These are phyloP conservation scores for Basipetospora chlamydospora DNA, from an alignment of 2,329 filamentous ascomycete genomes.

Conservation along the genomic window DNA sequence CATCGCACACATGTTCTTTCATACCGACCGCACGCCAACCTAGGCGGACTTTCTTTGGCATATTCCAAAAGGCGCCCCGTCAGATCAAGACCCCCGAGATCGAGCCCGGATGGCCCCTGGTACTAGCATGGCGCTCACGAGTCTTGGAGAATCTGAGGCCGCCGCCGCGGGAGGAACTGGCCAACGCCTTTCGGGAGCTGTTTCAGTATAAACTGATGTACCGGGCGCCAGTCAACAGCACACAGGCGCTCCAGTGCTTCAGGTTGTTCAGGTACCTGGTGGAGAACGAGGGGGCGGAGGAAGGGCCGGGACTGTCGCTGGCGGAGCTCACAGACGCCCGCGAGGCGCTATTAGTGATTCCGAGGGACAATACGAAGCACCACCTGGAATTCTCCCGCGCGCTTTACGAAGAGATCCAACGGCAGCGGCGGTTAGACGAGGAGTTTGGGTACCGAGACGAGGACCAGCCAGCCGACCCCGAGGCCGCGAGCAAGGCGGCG, in stretches of 20 bases:
- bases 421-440: constrained; percentile 8
- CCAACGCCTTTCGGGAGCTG: constrained; percentile 49
- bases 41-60: constrained; percentile 40
- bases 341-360: constrained; percentile 25
- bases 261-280: constrained; percentile 48
- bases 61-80: constrained; percentile 46
- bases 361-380: constrained; percentile 25
- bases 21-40: neutral
- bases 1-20: neutral
- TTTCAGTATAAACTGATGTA: constrained; percentile 40
- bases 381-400: constrained; percentile 32
- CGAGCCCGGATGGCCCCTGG: constrained; percentile 55
- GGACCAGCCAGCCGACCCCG: no score
- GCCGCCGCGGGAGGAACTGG: constrained; percentile 47
- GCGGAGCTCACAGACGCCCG: constrained; percentile 30
- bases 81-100: constrained; percentile 46
- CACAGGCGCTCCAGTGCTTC: constrained; percentile 44
- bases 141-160: constrained; percentile 48
- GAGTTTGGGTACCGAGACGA: constrained; percentile 11
- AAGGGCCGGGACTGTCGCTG: constrained; percentile 18
- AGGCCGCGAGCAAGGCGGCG: constrained; percentile 8
- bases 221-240: constrained; percentile 40
- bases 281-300: constrained; percentile 19
- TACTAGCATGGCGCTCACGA: constrained; percentile 54
- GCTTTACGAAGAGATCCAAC: constrained; percentile 22